Base-by-base conservation (phyloP, 2,329 filamentous ascomycete species). In the Endocalyx cinctus region DNA sequence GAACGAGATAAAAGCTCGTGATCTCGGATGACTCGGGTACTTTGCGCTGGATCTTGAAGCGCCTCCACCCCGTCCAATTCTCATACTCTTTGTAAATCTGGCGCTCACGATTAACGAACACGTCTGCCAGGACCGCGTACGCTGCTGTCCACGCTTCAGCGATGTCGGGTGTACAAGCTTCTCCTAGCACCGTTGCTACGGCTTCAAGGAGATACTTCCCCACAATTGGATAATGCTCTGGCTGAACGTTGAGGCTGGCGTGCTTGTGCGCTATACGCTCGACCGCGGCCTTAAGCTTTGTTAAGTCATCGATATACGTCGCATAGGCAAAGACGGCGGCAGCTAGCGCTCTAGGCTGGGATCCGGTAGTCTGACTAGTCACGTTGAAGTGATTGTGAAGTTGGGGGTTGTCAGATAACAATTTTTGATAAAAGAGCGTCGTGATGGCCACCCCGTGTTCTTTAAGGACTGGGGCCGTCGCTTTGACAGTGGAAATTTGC, bases 191-290 rank as follows among this genome's bases (percentile, higher is more conserved):
- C 20, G 72, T 56, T 10, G 71, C 74, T 60, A 89, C 82, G 2
- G 84, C 80, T 30, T 69, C 72, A 13, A 89, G 66, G 2, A 89
- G 69, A 54, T 79, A 70, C 42, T 74, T 70, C 26, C 81, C 84
- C 2, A 89, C 84, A 19, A 87, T 72, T 33, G 67, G 60, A 54
- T 89, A 89, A 33, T 87, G 79, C 15, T 79, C 80, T 1, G 84
- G 70, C 43, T 67, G 63, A 50, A 89, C 74, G 52, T 75, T 77
- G n/a, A 89, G 69, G 2, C 77, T 82, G 16, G 72, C 82, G 52
- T 89, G 84, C 63, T 87, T 88, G 50, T 87, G 77, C 37, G 79
- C 81, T 44, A 90, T 87, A 48, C 80, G 74, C 57, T 86, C 79
- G 11, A 77, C 66, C 20, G 63, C 64, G 19, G 72, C 67, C 10